phyloP scores from a whole-genome alignment of 2,329 filamentous ascomycete genomes.

The Sclerotiophoma versabilis region DNA sequence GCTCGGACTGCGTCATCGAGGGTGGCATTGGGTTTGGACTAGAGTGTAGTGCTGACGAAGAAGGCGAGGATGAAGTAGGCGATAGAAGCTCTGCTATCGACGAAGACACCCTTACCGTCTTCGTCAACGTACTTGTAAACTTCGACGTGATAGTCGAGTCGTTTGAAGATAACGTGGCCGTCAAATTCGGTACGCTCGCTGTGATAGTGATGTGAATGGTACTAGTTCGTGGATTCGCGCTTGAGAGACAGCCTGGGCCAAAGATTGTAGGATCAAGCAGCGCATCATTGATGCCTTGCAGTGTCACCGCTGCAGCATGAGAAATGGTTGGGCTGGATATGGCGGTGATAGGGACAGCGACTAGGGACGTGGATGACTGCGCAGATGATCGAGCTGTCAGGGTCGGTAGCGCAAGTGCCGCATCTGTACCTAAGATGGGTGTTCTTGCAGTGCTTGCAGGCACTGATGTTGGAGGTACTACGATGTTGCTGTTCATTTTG shows the following conservation, averaged over 20 bases:
- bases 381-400: neutral
- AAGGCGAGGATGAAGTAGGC: neutral
- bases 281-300: neutral
- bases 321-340: neutral
- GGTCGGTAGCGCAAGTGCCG: neutral
- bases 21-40: neutral
- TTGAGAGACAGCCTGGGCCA: neutral
- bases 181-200: neutral
- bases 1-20: neutral
- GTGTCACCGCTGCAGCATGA: neutral
- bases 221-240: neutral
- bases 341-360: neutral
- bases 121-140: neutral
- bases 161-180: neutral
- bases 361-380: neutral
- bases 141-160: neutral
- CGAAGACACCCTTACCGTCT: neutral
- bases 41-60: neutral
- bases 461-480: neutral
- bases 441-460: neutral
- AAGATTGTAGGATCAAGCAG: neutral
- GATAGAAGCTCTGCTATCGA: neutral
- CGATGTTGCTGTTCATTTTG: neutral
- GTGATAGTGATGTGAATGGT: constrained; percentile 10
- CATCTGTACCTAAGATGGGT: neutral